A percentile compares a stretch with the other conserved stretches of the same genome.
These are phyloP conservation scores for Penicillium goetzii DNA, from an alignment of 495 filamentous ascomycete species.

Conservation along the genomic window DNA sequence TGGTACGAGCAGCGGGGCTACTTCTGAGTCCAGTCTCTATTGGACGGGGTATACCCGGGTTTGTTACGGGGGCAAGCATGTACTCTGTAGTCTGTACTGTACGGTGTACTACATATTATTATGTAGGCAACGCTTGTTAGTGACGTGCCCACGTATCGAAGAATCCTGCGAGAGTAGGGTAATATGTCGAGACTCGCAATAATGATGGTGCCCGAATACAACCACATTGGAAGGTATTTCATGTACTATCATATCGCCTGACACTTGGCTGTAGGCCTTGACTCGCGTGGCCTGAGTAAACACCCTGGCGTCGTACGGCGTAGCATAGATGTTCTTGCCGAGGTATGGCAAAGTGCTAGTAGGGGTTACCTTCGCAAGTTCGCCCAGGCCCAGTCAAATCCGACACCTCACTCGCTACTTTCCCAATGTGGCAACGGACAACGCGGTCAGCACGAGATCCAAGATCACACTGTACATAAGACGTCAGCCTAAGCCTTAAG, in stretches of 20 bases:
- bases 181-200: background rate
- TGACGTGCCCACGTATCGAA: too few species aligned
- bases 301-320: slow-evolving; percentile 2
- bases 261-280: slow-evolving; percentile 3
- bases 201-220: background rate
- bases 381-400: background rate
- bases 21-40: background rate
- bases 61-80: background rate
- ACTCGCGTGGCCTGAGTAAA: background rate
- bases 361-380: background rate
- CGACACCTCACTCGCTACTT: background rate
- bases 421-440: slow-evolving; percentile 9
- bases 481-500: slow-evolving; percentile 40
- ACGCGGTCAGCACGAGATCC: slow-evolving; percentile 10
- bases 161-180: too few species aligned
- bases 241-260: slow-evolving; percentile 12
- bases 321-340: slow-evolving; percentile 10
- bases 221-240: background rate
- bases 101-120: background rate
- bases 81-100: background rate
- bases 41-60: background rate
- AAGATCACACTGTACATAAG: slow-evolving; percentile 22
- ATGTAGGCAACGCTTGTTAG: too few species aligned
- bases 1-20: slow-evolving; percentile 1
- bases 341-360: background rate